A percentile compares a stretch with the other conserved stretches of the same genome.
phyloP scores from a whole-genome alignment of 108 stramenopile genomes.

The Pseudonitzschia pungens region DNA sequence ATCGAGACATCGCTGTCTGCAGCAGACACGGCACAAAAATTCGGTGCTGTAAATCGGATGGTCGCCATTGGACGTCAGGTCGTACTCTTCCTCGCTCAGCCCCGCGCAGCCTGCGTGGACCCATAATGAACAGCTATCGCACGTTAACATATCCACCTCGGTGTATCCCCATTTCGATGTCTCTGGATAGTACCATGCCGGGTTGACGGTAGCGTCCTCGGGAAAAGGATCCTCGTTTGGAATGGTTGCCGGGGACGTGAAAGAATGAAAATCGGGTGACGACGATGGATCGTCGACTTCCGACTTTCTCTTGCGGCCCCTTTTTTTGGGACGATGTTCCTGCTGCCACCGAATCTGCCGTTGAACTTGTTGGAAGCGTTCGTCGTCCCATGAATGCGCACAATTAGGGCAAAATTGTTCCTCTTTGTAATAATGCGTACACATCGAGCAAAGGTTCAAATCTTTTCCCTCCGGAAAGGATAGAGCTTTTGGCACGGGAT shows the following conservation, averaged over 20 bases:
- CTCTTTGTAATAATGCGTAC: constrained; percentile 44
- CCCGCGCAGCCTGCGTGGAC: constrained; percentile 82
- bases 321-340: constrained; percentile 31
- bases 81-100: constrained; percentile 55
- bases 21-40: constrained; percentile 63
- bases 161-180: constrained; percentile 62
- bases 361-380: constrained; percentile 50
- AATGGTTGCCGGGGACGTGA: constrained; percentile 28
- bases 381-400: constrained; percentile 63
- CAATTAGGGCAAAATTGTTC: constrained; percentile 63
- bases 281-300: constrained; percentile 30
- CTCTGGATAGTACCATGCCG: constrained; percentile 55
- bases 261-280: constrained; percentile 25
- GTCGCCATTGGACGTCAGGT: constrained; percentile 44
- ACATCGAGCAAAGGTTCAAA: constrained; percentile 53
- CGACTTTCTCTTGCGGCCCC: constrained; percentile 50
- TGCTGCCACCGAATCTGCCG: constrained; percentile 40
- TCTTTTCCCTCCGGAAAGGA: constrained; percentile 33
- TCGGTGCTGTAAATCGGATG: constrained; percentile 63
- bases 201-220: constrained; percentile 42
- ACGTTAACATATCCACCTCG: constrained; percentile 68
- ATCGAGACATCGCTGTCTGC: constrained; percentile 43
- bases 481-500: constrained; percentile 37
- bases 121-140: constrained; percentile 70
- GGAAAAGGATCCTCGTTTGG: constrained; percentile 35